phyloP scores from a whole-genome alignment of 2,329 filamentous ascomycete genomes.

The Biscogniauxia sp. region DNA sequence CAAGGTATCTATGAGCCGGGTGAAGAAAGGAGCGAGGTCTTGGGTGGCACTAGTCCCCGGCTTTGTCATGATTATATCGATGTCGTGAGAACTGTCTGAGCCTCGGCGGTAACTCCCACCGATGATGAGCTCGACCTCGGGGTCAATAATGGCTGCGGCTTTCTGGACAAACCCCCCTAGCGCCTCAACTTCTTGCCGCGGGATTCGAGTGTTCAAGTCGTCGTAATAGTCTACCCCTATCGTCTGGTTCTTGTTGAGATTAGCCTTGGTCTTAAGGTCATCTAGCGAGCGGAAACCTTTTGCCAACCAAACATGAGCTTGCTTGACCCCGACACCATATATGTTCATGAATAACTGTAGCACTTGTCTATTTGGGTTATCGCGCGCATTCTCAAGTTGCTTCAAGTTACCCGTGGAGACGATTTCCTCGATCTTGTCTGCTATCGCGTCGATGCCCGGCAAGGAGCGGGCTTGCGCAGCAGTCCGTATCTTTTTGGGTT shows the following conservation, averaged over 20 bases:
- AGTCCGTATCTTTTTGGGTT: slow-evolving; percentile 62
- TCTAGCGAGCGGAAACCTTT: slow-evolving; percentile 72
- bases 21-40: slow-evolving; percentile 62
- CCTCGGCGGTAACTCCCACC: slow-evolving; percentile 86
- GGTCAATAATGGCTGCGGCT: slow-evolving; percentile 59
- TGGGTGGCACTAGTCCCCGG: slow-evolving; percentile 49
- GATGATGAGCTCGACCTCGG: slow-evolving; percentile 66
- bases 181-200: slow-evolving; percentile 69
- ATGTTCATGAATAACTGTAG: slow-evolving; percentile 72
- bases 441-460: slow-evolving; percentile 69
- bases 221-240: slow-evolving; percentile 77
- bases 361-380: slow-evolving; percentile 63
- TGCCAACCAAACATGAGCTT: slow-evolving; percentile 73
- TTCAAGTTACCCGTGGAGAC: slow-evolving; percentile 69
- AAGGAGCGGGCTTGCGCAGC: slow-evolving; percentile 67
- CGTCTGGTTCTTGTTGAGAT: slow-evolving; percentile 66
- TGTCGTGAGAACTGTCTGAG: slow-evolving; percentile 70
- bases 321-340: slow-evolving; percentile 71
- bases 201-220: slow-evolving; percentile 77
- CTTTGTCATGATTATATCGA: slow-evolving; percentile 82
- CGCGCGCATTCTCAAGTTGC: slow-evolving; percentile 67
- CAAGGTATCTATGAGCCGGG: slow-evolving; percentile 61
- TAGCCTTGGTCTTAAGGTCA: slow-evolving; percentile 62
- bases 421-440: slow-evolving; percentile 88
- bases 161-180: slow-evolving; percentile 64